A percentile compares a stretch with the other conserved stretches of the same genome.
phyloP scores from a whole-genome alignment of 768 basidiomycete species.

The Flagelloscypha sp. region DNA sequence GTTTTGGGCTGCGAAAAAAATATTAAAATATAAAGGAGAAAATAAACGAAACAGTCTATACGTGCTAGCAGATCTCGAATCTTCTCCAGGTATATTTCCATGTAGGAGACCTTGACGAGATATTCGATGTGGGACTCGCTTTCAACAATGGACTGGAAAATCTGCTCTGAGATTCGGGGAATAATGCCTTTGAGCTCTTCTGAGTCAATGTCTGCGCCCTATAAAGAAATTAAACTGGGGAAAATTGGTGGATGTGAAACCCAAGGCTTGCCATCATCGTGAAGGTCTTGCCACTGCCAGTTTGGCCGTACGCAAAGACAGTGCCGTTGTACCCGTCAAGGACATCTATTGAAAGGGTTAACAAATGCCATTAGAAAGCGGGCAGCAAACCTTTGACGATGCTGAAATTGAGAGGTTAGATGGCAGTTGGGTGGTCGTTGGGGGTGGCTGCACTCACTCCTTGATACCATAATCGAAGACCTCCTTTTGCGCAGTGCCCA shows the following conservation, averaged over 20 bases:
- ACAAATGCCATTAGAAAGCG: conserved; percentile 7
- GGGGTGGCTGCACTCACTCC: conserved; percentile 74
- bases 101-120: conserved; percentile 98
- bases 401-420: conserved; percentile 30
- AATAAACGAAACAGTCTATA: conserved; percentile 36
- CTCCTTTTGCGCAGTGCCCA: conserved; percentile 82
- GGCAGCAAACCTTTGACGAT: conserved; percentile 73
- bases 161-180: conserved; percentile 97
- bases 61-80: conserved; percentile 93
- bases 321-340: conserved; percentile 98
- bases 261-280: conserved; percentile 85
- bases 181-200: conserved; percentile 93
- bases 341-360: conserved; percentile 58
- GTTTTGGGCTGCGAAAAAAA: conserved; percentile 63
- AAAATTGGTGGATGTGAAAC: conserved; percentile 8
- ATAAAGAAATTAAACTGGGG: conserved; percentile 8
- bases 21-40: conserved; percentile 4
- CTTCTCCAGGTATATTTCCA: conserved; percentile 98
- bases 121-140: conserved; percentile 95
- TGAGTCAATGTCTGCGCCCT: conserved; percentile 97
- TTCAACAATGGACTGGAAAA: conserved; percentile 95
- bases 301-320: conserved; percentile 83
- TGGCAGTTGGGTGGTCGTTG: conserved; percentile 9
- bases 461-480: conserved; percentile 99
- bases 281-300: conserved; percentile 86